phyloP scores from a whole-genome alignment of 306 rosid species.

The Inga oerstediana region DNA sequence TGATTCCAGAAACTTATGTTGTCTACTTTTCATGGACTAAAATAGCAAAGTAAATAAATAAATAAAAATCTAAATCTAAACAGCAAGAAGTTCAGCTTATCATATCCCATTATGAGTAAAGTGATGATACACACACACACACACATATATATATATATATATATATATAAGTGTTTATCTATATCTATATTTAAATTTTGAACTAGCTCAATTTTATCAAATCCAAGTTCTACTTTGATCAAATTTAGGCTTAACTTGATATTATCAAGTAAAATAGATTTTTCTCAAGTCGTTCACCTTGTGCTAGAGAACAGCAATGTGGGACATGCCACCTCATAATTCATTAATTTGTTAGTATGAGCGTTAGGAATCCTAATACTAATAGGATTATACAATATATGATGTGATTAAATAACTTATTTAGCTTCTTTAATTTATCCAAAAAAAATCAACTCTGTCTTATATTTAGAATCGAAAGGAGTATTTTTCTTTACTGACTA shows the following conservation, averaged over 20 bases:
- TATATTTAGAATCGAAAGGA: too few species aligned
- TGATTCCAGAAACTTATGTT: not conserved
- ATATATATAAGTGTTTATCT: not conserved
- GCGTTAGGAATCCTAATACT: not conserved
- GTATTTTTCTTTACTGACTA: too few species aligned
- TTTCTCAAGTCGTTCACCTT: not conserved
- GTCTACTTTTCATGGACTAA: not conserved
- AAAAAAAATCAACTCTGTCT: too few species aligned
- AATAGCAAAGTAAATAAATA: not conserved
- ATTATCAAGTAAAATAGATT: not conserved
- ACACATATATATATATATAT: too few species aligned
- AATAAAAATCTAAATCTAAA: too few species aligned
- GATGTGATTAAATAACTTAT: too few species aligned
- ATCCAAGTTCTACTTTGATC: not conserved
- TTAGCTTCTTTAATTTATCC: too few species aligned
- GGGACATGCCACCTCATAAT: not conserved
- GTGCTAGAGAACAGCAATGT: not conserved
- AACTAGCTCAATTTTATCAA: not conserved
- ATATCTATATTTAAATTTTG: not conserved
- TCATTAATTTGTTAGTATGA: not conserved
- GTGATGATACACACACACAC: not conserved
- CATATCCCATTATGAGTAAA: not conserved
- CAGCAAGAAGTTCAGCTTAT: too few species aligned
- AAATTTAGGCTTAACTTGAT: not conserved
- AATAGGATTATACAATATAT: too few species aligned